Evolutionary conservation across 2,329 filamentous ascomycete species (phyloP), one percentile per base, ranked within the genome.

Genomic region (Fusarium brachygibbosum): DNA sequence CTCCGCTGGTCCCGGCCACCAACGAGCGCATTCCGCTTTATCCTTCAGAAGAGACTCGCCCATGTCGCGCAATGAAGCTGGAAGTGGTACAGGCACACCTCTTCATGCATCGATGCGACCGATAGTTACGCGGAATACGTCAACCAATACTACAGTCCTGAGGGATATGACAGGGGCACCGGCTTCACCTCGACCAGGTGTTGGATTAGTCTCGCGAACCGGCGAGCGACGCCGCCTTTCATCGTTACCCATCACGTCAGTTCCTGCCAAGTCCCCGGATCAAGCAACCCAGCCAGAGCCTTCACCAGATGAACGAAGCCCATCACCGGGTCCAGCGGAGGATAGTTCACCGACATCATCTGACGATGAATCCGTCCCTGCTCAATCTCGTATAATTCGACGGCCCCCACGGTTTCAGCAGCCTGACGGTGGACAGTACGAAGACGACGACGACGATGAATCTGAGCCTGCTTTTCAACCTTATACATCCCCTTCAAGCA

Each of bases 41-140:
- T 88, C 87, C 11, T 77, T 86, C n/a, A 85, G 87, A 29, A 85
- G 82, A 69, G 88, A 90, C 58, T 85, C 85, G n/a, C 85, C 86
- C 4, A 75, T 84, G 51, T 79, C 83, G 12, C 81, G 83, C 40
- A 83, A 79, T 59, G 87, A 88, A 23, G 28, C 68, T n/a, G 77
- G 73, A 7, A 82, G 79, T 45, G 75, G 74, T 31, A 76, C 84
- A 10, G 82, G 80, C 34, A 84, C 83, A 6, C 81, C 84, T 14
- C 75, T 80, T 23, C 81, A 81, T 63, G 77, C 76, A 51, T 82
- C 81, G 40, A 78, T 78, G 56, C 83, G 82, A 58, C 85, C 79
- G 73, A 82, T 76, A 19, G 77, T 82, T 8, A 83, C 85, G 13
- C 80, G 85, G 21, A 85, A 82, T 52, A 78, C 82, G 17, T 87